Percentiles rank a stretch among this genome's conserved stretches.
Evolutionary conservation across 140 eudicot genomes (phyloP).

Genomic region (Bidens hawaiensis): DNA sequence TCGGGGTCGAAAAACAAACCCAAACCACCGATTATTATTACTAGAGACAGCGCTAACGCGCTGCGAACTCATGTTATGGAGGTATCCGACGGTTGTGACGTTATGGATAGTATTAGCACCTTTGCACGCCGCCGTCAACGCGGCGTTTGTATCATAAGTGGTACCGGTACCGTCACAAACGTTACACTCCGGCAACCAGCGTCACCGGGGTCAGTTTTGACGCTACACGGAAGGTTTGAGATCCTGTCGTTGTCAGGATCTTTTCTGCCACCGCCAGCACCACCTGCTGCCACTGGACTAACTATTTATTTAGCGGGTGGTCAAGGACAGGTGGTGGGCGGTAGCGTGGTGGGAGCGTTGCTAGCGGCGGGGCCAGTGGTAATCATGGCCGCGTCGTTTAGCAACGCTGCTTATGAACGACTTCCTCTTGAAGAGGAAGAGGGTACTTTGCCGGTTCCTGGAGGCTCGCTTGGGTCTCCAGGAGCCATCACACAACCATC

Average conservation of each 20-base stretch:
- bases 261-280: constrained; percentile 43
- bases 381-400: constrained; percentile 42
- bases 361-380: constrained; percentile 39
- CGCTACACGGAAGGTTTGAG: constrained; percentile 52
- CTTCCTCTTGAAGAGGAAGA: constrained; percentile 43
- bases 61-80: constrained; percentile 57
- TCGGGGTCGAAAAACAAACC: constrained; percentile 61
- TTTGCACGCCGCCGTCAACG: constrained; percentile 49
- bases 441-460: constrained; percentile 34
- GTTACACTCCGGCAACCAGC: constrained; percentile 50
- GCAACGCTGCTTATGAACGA: constrained; percentile 40
- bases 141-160: constrained; percentile 44
- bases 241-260: constrained; percentile 42
- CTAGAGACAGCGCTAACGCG: constrained; percentile 51
- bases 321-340: constrained; percentile 49
- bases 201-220: constrained; percentile 39
- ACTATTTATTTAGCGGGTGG: constrained; percentile 44
- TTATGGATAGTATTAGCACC: constrained; percentile 37
- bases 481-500: constrained; percentile 37
- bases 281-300: constrained; percentile 40
- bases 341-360: constrained; percentile 41
- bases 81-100: constrained; percentile 41
- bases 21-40: constrained; percentile 51
- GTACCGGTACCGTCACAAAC: constrained; percentile 44
- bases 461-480: constrained; percentile 57